Evolutionary conservation across 2,329 filamentous ascomycete species (phyloP), one percentile per base, ranked within the genome.

Genomic region (Sarocladium kiliense): DNA sequence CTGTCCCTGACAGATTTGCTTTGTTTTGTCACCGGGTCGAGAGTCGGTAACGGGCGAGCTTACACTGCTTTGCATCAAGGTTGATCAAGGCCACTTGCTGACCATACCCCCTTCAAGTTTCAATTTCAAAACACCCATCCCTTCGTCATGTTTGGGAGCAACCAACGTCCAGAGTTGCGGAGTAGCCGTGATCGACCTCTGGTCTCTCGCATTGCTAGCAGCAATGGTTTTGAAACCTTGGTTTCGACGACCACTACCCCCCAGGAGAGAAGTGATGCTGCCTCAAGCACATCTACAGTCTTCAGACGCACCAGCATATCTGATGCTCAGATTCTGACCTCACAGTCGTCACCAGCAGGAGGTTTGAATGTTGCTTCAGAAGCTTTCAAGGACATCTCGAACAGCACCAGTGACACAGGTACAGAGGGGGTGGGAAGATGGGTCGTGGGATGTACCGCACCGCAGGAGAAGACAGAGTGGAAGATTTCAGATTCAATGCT

Each of bases 401-500:
- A 7, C 23, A 51, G 47, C 21, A 45, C n/a, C 18, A 51, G 27
- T 49, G 44, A 27, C 47, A 36, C 26, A n/a, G 26, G 19, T 34
- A 3, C 47, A 9, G 47, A 21, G 4, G 12, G 11, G 3, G 14
- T 4, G 6, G 12, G 23, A 10, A n/a, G 23, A 18, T 26, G 39
- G 23, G 30, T 41, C n/a, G 11, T 4, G 4, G 32, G 32, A n/a
- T 59, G 57, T 45, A 56, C 49, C 1, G 44, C 55, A 3, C 41
- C 41, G 7, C 21, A 55, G 5, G 45, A 54, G 21, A 59, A 54
- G 39, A 58, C 56, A 44, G 53, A 55, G 6, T 63, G 61, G 62
- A 57, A 42, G 34, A 44, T 67, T 32, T 61, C 64, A 4, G 55
- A 61, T n/a, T 63, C 64, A 2, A 61, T 59, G 42, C 57, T 72